phyloP scores from a whole-genome alignment of 306 rosid genomes.

The Vigna reflexopilosa region DNA sequence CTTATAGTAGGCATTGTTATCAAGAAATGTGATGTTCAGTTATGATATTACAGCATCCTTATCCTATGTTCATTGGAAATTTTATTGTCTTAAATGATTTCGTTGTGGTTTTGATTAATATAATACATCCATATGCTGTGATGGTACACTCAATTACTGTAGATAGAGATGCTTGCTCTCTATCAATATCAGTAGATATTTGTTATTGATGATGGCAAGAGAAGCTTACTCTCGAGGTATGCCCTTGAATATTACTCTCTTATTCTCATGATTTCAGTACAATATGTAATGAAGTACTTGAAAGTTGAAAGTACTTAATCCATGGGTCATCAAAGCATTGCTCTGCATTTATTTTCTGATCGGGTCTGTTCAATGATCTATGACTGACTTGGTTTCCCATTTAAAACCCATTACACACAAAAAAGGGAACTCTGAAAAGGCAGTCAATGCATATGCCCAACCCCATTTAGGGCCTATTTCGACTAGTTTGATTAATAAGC shows the following conservation, averaged over 20 bases:
- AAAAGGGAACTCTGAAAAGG: neutral
- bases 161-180: no score
- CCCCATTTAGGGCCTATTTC: neutral
- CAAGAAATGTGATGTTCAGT: no score
- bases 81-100: no score
- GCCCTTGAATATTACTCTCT: slow-evolving; percentile 1
- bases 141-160: no score
- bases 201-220: slow-evolving; percentile 35
- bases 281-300: neutral
- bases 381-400: neutral
- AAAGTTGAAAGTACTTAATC: neutral
- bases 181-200: no score
- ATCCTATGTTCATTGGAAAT: no score
- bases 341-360: slow-evolving; percentile 28
- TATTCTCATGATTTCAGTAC: neutral
- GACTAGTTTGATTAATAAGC: no score
- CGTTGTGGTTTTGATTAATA: no score
- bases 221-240: slow-evolving; percentile 84
- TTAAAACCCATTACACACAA: neutral
- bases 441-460: neutral
- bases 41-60: no score
- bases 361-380: neutral
- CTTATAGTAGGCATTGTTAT: no score
- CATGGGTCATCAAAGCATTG: slow-evolving; percentile 28
- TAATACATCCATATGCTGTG: no score